Base-by-base conservation (phyloP, 2,329 filamentous ascomycete species). In the Penicillium nordicum region DNA sequence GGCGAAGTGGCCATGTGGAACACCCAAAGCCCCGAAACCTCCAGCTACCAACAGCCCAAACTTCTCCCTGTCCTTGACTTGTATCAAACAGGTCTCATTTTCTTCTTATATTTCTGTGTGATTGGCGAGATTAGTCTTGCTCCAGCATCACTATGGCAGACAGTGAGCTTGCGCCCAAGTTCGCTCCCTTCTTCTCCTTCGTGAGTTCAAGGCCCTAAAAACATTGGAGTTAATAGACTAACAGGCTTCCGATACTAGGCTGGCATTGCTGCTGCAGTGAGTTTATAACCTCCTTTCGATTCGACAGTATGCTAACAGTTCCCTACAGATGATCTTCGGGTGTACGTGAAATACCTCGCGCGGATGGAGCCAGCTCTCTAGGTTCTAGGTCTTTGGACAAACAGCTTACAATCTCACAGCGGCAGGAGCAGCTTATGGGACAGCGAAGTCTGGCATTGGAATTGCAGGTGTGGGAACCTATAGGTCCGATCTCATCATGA, bases 111-210 rank as follows among this genome's bases (percentile, higher is more conserved):
- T 30, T 18, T 25, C 10, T n/a, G 7, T 44, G 10, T 50, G n/a
- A 29, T 48, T 18, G 34, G 50, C 42, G 44, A 53, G 40, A 27
- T n/a, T 23, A 23, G 18, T 47, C 36, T 43, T 36, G 41, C 41
- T 16, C 34, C 9, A 36, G 16, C n/a, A 42, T 64, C 67, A 76
- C 56, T 58, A 77, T 78, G 75, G 70, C 72, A 46, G 74, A 75
- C 58, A 82, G 77, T 60, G 80, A 83, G 58, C 73, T 80, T 59
- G 75, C 84, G 55, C 85, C 85, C 63, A 83, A 82, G 73, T 87
- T 87, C 68, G 84, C 85, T 68, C 84, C 84, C 46, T 88, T 88
- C 77, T 80, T 88, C 69, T 85, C 85, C 72, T 87, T 88, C 81
- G 83, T 85, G 76, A 73, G 81, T 79, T 23, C 38, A 30, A 42